Percentiles rank a stretch among this genome's conserved stretches.
Evolutionary conservation across 495 filamentous ascomycete species (phyloP).

Genomic region (Saxophila tyrrhenica): DNA sequence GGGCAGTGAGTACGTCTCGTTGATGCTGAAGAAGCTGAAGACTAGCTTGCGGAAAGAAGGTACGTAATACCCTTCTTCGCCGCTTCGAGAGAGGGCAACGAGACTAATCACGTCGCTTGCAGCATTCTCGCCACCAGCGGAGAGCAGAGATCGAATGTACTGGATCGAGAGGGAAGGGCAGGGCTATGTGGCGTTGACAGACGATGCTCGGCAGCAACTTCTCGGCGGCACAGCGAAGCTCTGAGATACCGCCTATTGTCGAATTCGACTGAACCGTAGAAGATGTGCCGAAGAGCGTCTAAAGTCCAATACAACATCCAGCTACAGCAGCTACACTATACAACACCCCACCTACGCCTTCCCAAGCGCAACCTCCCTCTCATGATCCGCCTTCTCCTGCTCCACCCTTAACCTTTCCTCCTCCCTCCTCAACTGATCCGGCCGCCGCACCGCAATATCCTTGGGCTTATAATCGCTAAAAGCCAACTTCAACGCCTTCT

Average conservation of each 20-base stretch:
- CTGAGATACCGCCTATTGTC: too few relatives aligned
- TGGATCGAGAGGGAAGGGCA: background rate
- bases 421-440: constrained; percentile 80
- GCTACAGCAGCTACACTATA: background rate
- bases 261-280: too few relatives aligned
- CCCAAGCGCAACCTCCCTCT: constrained; percentile 12
- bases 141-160: background rate
- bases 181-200: background rate
- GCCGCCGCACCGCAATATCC: constrained; percentile 78
- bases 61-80: too few relatives aligned
- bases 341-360: constrained; percentile 6
- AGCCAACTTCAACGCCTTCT: constrained; percentile 70
- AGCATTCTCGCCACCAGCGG: background rate
- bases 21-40: background rate
- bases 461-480: constrained; percentile 92
- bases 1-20: background rate
- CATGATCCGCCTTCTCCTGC: constrained; percentile 27
- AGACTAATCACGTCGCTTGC: too few relatives aligned
- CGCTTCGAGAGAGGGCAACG: too few relatives aligned
- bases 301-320: too few relatives aligned
- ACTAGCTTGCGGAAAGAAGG: background rate
- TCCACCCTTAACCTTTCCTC: constrained; percentile 53
- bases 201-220: background rate
- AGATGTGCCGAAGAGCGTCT: too few relatives aligned
- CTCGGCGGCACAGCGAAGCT: background rate